These are phyloP conservation scores for Boletus tylopilopsis DNA, from an alignment of 768 basidiomycete genomes.

Conservation along the genomic window DNA sequence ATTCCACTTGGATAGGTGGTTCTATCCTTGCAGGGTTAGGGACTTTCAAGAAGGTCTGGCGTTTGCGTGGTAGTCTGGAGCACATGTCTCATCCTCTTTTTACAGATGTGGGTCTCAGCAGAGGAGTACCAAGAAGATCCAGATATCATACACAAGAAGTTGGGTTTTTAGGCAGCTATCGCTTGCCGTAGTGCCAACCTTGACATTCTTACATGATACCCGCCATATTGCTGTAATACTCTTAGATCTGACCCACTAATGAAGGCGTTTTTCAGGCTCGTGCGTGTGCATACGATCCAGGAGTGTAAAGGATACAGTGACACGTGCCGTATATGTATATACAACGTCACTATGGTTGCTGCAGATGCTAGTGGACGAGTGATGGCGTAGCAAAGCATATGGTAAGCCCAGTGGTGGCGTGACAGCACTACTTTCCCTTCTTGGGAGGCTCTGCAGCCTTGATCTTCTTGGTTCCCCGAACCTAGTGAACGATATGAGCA, in stretches of 20 bases:
- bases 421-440: constrained; percentile 77
- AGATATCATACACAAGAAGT: constrained; percentile 96
- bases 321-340: constrained; percentile 43
- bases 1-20: constrained; percentile 96
- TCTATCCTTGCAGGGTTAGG: constrained; percentile 93
- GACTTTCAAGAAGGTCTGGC: constrained; percentile 91
- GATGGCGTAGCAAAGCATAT: constrained; percentile 16
- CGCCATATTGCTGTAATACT: constrained; percentile 33
- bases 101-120: constrained; percentile 98
- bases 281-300: constrained; percentile 29
- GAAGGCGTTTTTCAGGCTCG: constrained; percentile 7
- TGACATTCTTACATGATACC: constrained; percentile 29
- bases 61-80: not conserved
- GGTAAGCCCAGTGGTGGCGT: constrained; percentile 17
- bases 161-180: constrained; percentile 56
- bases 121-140: constrained; percentile 99
- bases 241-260: constrained; percentile 29
- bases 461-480: constrained; percentile 93
- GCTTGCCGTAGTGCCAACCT: constrained; percentile 12
- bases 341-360: constrained; percentile 37
- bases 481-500: constrained; percentile 41
- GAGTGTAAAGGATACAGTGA: constrained; percentile 22
- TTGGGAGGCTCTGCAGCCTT: constrained; percentile 90
- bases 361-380: constrained; percentile 32
- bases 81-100: constrained; percentile 7